phyloP scores from a whole-genome alignment of 106 monocot species.

The Triglochin maritima region DNA sequence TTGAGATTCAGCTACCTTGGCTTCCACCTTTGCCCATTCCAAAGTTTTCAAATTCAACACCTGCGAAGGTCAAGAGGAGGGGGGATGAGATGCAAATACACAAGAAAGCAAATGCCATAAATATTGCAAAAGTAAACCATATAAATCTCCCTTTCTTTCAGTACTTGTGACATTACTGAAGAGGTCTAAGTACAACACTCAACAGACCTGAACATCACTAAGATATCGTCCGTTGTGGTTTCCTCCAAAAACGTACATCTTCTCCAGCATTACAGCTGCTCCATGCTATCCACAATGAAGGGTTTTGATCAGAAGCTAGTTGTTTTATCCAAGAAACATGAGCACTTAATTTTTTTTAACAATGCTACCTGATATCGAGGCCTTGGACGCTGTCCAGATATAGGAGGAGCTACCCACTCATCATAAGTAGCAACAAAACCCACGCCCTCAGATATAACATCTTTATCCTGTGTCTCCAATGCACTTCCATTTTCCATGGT shows the following conservation, averaged over 20 bases:
- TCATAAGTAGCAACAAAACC: slow-evolving; percentile 64
- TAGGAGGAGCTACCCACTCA: slow-evolving; percentile 69
- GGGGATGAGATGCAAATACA: not conserved
- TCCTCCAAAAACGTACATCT: slow-evolving; percentile 96
- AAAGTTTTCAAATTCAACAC: slow-evolving; percentile 88
- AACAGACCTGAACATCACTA: slow-evolving; percentile 76
- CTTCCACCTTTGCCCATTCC: slow-evolving; percentile 86
- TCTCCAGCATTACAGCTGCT: slow-evolving; percentile 80
- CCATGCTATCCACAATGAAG: slow-evolving; percentile 58
- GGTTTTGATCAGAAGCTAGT: not conserved
- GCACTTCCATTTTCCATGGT: slow-evolving; percentile 56
- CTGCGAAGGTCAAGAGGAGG: slow-evolving; percentile 26
- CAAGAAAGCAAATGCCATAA: not conserved
- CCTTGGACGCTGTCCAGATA: slow-evolving; percentile 69
- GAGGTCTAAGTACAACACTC: no score
- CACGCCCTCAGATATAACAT: slow-evolving; percentile 72
- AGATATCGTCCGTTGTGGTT: slow-evolving; percentile 98
- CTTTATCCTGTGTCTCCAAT: slow-evolving; percentile 71
- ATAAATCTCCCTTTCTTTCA: no score
- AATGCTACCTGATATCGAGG: slow-evolving; percentile 73
- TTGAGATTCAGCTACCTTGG: slow-evolving; percentile 25
- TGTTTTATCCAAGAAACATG: not conserved
- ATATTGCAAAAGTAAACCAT: no score
- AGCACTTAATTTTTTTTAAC: not conserved
- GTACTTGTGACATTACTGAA: no score